Base-by-base conservation (phyloP, 495 filamentous ascomycete genomes). In the Clavariopsis aquatica region DNA sequence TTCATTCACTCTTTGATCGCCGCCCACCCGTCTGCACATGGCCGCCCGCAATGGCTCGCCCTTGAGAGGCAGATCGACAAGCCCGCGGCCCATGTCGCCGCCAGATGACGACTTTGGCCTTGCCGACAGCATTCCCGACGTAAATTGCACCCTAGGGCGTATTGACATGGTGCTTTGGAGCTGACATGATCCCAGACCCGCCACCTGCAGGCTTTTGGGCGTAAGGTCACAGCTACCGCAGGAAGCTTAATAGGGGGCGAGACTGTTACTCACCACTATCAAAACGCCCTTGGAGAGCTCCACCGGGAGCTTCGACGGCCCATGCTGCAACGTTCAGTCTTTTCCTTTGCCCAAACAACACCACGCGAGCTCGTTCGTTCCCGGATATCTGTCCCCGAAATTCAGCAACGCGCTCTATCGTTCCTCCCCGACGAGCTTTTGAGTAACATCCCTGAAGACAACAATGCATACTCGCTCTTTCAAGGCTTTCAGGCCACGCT, bases 171-270 rank as follows among this genome's bases (percentile, higher is more conserved):
- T 9, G 19, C 19, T 20, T 29, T 12, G 15, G 15, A 31, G 34
- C 51, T 61, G 20, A 60, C 38, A 41, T 46, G 28, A 2, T 27
- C 46, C 27, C 73, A 98, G 93, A 84, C 91, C 47, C 87, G 91
- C 71, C 89, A 93, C 66, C 78, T 99, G 65, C 92, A 96, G 77
- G 91, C 92, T 38, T 96, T 99, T 77, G 85, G 91, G 55, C 85
- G 92, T 69, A 99, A 96, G 78, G 92, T 99, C 60, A 93, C 93
- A 26, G 91, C 90, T 23, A 98, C 94, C 19, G 95, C 94, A 43
- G 89, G 86, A 72, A 92, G 95, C 73, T 80, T 99, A 65, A 92
- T 96, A 56, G 87, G 54, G 17, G 65, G 84, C 68, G 74, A 82
- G 19, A 77, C 71, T 49, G 75, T 82, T 22, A 84, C 84, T 74